Base-by-base conservation (phyloP, 2,329 filamentous ascomycete species). In the Ceratocystis destructans region DNA sequence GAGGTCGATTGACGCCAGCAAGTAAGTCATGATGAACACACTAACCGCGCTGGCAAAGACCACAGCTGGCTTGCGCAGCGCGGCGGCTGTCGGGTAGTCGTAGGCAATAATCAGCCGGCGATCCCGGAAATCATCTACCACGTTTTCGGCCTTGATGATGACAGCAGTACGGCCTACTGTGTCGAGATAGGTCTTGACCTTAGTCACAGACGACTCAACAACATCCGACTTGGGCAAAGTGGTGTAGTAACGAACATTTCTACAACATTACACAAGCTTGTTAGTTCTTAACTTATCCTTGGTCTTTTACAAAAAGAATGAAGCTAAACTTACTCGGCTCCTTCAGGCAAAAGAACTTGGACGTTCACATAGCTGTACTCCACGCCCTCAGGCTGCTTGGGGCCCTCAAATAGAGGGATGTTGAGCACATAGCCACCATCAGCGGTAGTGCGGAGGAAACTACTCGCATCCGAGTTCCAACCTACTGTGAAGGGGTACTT, bases 401-500 rank as follows among this genome's bases (percentile, higher is more conserved):
- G 93, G 0, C 94, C 94, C 76, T 97, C 91, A 10, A 99, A 78
- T 78, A 99, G 94, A 6, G 94, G 93, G 6, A 96, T 87, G 73
- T 90, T 95, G 68, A 99, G 82, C 8, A 96, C 82, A 72, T 90
- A 96, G n/a, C 84, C 83, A 68, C 90, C 85, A 31, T 81, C 82
- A 59, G 80, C 77, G 53, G 83, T 80, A 71, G 80, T 83, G 71
- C 90, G 86, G 70, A 99, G 75, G 74, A 89, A 94, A 67, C 83
- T 84, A 72, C 85, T 85, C 33, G 95, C 81, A 70, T 96, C 85
- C 64, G 89, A 87, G 78, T 97, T 95, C 94, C 94, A 99, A 71
- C 94, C 94, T 67, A 97, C 86, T 68, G 88, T 90, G 80, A 97
- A 99, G 70, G 89, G 94, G 77, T 96, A 97, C 77, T 96, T 96